phyloP scores from a whole-genome alignment of 768 basidiomycete genomes.

The Vararia minispora region DNA sequence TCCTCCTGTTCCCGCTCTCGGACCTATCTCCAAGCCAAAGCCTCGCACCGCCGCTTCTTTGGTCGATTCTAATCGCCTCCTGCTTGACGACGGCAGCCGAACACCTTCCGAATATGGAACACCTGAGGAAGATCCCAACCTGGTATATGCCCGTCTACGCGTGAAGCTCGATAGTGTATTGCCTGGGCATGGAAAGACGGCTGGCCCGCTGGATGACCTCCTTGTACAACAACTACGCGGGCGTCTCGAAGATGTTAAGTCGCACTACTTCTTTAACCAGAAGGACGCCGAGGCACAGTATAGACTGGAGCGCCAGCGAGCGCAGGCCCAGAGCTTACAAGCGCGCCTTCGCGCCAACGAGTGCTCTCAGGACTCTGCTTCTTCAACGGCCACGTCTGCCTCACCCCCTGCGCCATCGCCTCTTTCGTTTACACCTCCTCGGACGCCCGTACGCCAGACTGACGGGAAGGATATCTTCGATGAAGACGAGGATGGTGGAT shows the following conservation, averaged over 20 bases:
- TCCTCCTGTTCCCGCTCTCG: slow-evolving; percentile 3
- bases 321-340: slow-evolving; percentile 32
- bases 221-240: slow-evolving; percentile 29
- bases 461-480: slow-evolving; percentile 49
- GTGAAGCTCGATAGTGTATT: slow-evolving; percentile 40
- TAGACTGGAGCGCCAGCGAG: slow-evolving; percentile 39
- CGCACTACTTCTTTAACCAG: slow-evolving; percentile 63
- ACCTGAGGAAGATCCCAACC: slow-evolving; percentile 35
- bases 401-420: not conserved
- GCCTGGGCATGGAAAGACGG: slow-evolving; percentile 19
- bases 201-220: slow-evolving; percentile 18
- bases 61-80: not conserved
- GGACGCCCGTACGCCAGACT: too few species aligned
- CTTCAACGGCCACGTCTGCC: slow-evolving; percentile 2
- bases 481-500: slow-evolving; percentile 42
- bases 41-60: not conserved
- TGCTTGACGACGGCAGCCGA: too few species aligned
- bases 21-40: not conserved
- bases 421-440: slow-evolving; percentile 5
- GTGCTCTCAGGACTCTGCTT: not conserved
- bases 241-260: slow-evolving; percentile 35
- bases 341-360: slow-evolving; percentile 26
- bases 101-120: slow-evolving; percentile 1
- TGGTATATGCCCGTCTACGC: slow-evolving; percentile 53
- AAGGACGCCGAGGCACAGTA: slow-evolving; percentile 53